These are phyloP conservation scores for Phalaenopsis aphrodite DNA, from an alignment of 106 monocot species.

Conservation along the genomic window DNA sequence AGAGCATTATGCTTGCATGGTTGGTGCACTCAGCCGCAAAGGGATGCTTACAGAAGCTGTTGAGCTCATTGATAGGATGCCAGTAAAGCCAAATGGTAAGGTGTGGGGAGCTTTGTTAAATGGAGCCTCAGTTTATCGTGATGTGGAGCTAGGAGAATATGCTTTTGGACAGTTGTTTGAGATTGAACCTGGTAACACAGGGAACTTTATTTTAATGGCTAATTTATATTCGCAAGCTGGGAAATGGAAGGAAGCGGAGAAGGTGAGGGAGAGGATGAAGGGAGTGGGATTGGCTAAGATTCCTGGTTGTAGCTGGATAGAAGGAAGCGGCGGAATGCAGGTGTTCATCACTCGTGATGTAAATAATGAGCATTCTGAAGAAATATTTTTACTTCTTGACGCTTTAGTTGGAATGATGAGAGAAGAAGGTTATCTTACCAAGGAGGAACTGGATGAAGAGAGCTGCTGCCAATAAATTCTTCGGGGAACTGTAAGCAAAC, in stretches of 20 bases:
- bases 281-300: slow-evolving; percentile 26
- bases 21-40: slow-evolving; percentile 25
- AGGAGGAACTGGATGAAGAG: slow-evolving; percentile 33
- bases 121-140: slow-evolving; percentile 25
- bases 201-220: slow-evolving; percentile 48
- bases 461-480: not conserved
- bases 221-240: slow-evolving; percentile 28
- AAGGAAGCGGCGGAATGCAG: slow-evolving; percentile 18
- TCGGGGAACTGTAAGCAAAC: not conserved
- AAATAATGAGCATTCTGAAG: not conserved
- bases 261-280: slow-evolving; percentile 35
- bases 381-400: slow-evolving; percentile 13
- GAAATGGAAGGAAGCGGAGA: slow-evolving; percentile 37
- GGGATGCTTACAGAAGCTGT: slow-evolving; percentile 34
- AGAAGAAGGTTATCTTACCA: slow-evolving; percentile 25
- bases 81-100: slow-evolving; percentile 30
- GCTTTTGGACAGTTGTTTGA: slow-evolving; percentile 29
- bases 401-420: slow-evolving; percentile 26
- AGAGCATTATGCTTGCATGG: slow-evolving; percentile 52
- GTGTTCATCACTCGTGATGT: slow-evolving; percentile 24
- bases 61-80: slow-evolving; percentile 22
- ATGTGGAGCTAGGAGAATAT: slow-evolving; percentile 27
- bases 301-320: slow-evolving; percentile 50
- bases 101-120: slow-evolving; percentile 38
- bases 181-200: slow-evolving; percentile 40